Evolutionary conservation across 2,329 filamentous ascomycete genomes (phyloP), one percentile per base, ranked within the genome.

Genomic region (Tolypocladium ovalisporum): DNA sequence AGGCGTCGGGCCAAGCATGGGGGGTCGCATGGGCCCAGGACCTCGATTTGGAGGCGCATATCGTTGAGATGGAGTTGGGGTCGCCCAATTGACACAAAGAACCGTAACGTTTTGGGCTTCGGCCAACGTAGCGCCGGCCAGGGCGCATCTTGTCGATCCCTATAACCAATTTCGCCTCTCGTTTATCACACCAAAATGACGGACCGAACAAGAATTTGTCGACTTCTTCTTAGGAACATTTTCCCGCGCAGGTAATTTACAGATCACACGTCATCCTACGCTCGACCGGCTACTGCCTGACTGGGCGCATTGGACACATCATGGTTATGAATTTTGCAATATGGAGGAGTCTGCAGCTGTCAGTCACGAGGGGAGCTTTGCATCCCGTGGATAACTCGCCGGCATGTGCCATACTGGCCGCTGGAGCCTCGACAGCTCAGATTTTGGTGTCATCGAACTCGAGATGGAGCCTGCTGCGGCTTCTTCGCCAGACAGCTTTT

Each of bases 1-100:
- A 62, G 89, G 89, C 35, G 82, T 85, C 63, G 88, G 89, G 24
- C 80, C 86, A 59, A 79, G 84, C 59, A 79, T 89, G 65, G 75
- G 76, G 29, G 68, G 73, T 56, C 84, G 81, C 39, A 76, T 85
- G 70, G 79, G 79, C 60, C 80, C 82, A 55, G 79, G 78, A 57
- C 73, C 82, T 65, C 80, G 84, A 57, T 87, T 81, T 68, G 77
- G 76, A 63, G 75, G 76, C 64, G 71, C 76, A 63, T 88, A 83
- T 71, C 84, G 84, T 66, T 86, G 55, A 56, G 47, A 22, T 29
- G 22, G 47, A 52, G 17, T 19, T 52, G 47, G 29, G 19, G 29
- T 6, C n/a, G n/a, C n/a, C 12, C 47, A 51, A 12, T 34, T 22
- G 47, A 13, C 29, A 32, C 29, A n/a, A 34, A n/a, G 19, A 19